Percentiles rank a stretch among this genome's conserved stretches.
Conservation (phyloP, 2,329 filamentous ascomycete genomes). For the Hirsutella rhossiliensis region DNA sequence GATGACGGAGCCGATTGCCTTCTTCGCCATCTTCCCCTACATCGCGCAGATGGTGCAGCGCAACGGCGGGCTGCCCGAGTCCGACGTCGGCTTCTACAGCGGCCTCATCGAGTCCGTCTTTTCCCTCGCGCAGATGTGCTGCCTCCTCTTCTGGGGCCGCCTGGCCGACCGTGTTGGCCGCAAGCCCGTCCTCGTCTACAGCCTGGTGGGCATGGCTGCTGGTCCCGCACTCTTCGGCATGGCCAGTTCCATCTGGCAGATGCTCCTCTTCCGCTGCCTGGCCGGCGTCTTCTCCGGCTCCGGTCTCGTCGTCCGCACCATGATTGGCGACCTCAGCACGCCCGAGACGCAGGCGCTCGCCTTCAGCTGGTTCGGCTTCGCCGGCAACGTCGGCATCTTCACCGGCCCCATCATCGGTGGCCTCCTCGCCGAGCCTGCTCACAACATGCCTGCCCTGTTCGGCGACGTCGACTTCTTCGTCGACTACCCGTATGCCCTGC, state of each 20-base stretch:
- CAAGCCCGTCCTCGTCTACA: conserved; percentile 59
- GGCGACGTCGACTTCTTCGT: conserved; percentile 31
- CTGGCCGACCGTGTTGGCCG: conserved; percentile 52
- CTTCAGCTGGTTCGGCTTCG: conserved; percentile 69
- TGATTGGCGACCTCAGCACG: conserved; percentile 64
- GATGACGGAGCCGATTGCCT: conserved; percentile 65
- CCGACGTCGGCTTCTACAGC: conserved; percentile 70
- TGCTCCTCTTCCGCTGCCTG: conserved; percentile 59
- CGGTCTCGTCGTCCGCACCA: conserved; percentile 62
- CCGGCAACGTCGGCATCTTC: conserved; percentile 62
- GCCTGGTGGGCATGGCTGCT: conserved; percentile 49
- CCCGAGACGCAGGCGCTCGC: conserved; percentile 57
- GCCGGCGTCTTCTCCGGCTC: conserved; percentile 66
- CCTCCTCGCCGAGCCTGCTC: conserved; percentile 52
- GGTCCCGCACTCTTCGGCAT: conserved; percentile 57
- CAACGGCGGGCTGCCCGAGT: conserved; percentile 46
- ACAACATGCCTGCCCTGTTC: conserved; percentile 47
- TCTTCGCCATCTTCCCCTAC: conserved; percentile 74
- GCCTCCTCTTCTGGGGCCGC: conserved; percentile 65
- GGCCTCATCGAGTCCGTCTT: conserved; percentile 67
- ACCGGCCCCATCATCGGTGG: conserved; percentile 61
- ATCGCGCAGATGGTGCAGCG: conserved; percentile 65
- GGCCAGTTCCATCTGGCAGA: conserved; percentile 55
- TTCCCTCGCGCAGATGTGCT: conserved; percentile 61
- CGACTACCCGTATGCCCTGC: conserved; percentile 40